Percentiles rank a stretch among this genome's conserved stretches.
These are phyloP conservation scores for Cordyceps fumosorosea DNA, from an alignment of 2,329 filamentous ascomycete species.

Conservation along the genomic window DNA sequence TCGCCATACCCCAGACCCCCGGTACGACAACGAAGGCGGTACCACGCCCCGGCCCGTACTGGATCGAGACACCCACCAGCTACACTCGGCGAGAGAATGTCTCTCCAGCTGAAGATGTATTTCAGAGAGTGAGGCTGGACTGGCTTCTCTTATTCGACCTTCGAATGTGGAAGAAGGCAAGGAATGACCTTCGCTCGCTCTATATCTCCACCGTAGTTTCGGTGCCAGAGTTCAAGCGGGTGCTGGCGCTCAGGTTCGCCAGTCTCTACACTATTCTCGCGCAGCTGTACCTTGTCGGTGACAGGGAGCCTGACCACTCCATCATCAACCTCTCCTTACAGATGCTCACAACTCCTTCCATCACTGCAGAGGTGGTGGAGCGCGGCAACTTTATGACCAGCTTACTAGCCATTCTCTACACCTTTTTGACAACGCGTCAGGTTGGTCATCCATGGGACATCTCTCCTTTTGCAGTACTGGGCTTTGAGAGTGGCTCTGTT, in stretches of 20 bases:
- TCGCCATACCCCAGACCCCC: constrained; percentile 79
- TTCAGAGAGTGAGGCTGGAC: constrained; percentile 82
- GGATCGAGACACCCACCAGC: constrained; percentile 71
- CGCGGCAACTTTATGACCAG: constrained; percentile 93
- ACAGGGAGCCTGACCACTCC: constrained; percentile 93
- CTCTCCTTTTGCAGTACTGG: constrained; percentile 75
- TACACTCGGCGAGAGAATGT: constrained; percentile 58
- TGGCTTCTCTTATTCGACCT: constrained; percentile 94
- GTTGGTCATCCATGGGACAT: constrained; percentile 91
- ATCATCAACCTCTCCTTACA: constrained; percentile 97
- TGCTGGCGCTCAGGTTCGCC: constrained; percentile 87
- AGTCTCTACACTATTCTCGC: constrained; percentile 90
- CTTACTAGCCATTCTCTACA: constrained; percentile 92
- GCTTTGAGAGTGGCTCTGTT: constrained; percentile 89
- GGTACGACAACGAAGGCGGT: constrained; percentile 42
- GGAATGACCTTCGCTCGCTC: constrained; percentile 82
- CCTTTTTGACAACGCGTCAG: constrained; percentile 91
- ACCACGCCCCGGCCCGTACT: constrained; percentile 69
- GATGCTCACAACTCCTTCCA: constrained; percentile 93
- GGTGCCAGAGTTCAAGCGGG: constrained; percentile 91
- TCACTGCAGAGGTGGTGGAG: constrained; percentile 91
- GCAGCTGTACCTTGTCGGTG: constrained; percentile 90
- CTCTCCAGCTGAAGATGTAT: constrained; percentile 76
- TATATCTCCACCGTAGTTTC: constrained; percentile 96
- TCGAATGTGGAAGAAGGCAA: constrained; percentile 91